Evolutionary conservation across 306 rosid species (phyloP).

Genomic region (Betula pendula): DNA sequence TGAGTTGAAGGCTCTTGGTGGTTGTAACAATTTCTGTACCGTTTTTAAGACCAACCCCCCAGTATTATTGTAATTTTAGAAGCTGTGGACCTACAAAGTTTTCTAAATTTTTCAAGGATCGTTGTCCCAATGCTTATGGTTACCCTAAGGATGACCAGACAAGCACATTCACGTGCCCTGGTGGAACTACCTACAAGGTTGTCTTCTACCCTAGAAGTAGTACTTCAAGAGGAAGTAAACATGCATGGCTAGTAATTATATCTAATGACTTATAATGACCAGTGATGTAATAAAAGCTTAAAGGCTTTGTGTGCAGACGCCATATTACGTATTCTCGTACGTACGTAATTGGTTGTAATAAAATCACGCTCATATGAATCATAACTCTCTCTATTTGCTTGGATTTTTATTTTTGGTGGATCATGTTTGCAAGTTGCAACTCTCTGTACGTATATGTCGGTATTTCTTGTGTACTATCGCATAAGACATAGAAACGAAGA

Average conservation of each 20-base stretch:
- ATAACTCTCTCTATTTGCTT: too few relatives aligned
- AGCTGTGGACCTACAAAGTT: slow-evolving; percentile 31
- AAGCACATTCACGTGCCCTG: slow-evolving; percentile 42
- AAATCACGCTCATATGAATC: too few relatives aligned
- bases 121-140: slow-evolving; percentile 45
- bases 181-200: slow-evolving; percentile 29
- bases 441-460: too few relatives aligned
- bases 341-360: background rate
- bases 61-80: slow-evolving; percentile 42
- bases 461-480: too few relatives aligned
- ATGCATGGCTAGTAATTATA: too few relatives aligned
- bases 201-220: slow-evolving; percentile 38
- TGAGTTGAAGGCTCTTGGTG: slow-evolving; percentile 37
- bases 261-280: too few relatives aligned
- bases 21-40: slow-evolving; percentile 58
- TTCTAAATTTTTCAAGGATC: slow-evolving; percentile 35
- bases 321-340: too few relatives aligned
- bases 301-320: background rate
- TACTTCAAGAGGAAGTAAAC: background rate
- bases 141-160: slow-evolving; percentile 44
- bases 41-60: slow-evolving; percentile 35
- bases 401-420: too few relatives aligned
- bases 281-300: background rate
- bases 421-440: too few relatives aligned
- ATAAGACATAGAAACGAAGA: too few relatives aligned